Conservation (phyloP, 192 early-diverging fungal species). For the Allomyces arbusculus region DNA sequence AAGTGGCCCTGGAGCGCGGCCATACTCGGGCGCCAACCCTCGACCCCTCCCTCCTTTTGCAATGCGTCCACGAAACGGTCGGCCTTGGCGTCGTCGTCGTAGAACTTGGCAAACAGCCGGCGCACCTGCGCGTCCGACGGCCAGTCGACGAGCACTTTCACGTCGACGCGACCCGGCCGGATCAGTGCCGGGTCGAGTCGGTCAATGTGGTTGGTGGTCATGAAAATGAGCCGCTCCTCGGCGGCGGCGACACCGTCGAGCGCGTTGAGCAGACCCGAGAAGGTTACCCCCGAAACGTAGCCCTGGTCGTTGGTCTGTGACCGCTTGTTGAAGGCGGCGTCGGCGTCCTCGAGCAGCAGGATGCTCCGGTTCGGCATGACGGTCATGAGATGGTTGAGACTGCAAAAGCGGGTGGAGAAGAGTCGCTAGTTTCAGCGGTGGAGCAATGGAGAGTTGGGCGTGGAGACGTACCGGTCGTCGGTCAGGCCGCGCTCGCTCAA, state of each 20-base stretch:
- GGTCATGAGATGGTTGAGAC: slow-evolving; percentile 51
- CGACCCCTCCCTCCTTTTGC: slow-evolving; percentile 10
- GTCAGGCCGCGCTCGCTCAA: slow-evolving; percentile 60
- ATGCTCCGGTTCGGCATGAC: slow-evolving; percentile 62
- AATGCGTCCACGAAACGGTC: slow-evolving; percentile 43
- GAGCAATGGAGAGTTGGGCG: no score
- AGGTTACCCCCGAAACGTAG: slow-evolving; percentile 36
- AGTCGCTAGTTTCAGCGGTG: no score
- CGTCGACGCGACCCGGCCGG: slow-evolving; percentile 59
- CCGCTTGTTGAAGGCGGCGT: slow-evolving; percentile 60
- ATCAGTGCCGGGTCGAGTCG: slow-evolving; percentile 56
- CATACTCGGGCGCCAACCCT: slow-evolving; percentile 35
- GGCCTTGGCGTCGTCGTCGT: slow-evolving; percentile 36
- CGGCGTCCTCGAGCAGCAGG: slow-evolving; percentile 61
- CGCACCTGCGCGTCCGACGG: slow-evolving; percentile 44
- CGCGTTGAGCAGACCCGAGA: slow-evolving; percentile 71
- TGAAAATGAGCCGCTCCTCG: slow-evolving; percentile 73
- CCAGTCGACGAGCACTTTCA: slow-evolving; percentile 52
- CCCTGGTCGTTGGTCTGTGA: slow-evolving; percentile 49
- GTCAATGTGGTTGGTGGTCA: slow-evolving; percentile 78
- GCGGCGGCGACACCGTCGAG: slow-evolving; percentile 70
- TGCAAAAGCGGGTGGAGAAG: background rate
- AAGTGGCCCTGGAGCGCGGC: slow-evolving; percentile 92
- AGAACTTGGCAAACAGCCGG: slow-evolving; percentile 64
- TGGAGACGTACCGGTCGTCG: slow-evolving; percentile 34